Base-by-base conservation (phyloP, 768 basidiomycete species). In the Phylloporus rhodoxanthus region DNA sequence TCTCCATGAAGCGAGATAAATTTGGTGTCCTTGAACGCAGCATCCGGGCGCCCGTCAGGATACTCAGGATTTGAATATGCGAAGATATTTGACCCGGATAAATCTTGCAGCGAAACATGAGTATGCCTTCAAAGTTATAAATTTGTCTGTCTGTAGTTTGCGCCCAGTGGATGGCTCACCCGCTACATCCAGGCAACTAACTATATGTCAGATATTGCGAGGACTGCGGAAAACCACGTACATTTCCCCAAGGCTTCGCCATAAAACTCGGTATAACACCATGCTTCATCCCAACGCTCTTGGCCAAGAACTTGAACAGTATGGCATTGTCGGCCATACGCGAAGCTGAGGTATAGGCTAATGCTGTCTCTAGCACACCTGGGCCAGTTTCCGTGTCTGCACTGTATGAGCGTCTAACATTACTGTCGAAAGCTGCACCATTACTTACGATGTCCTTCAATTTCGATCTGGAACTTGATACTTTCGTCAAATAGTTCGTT, bases 241-340 rank as follows among this genome's bases (percentile, higher is more conserved):
- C 92, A 61, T 91, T 84, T 28, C 84, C 85, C 88, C 91, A 96
- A 21, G 94, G 94, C 60, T 97, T 97, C 0, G 94, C 93, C 95
- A 97, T 98, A 70, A 99, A 99, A 52, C 91, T 95, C 1, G 96
- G 95, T 33, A 91, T 79, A 48, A 99, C 75, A 8, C 87, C 88
- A 55, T 87, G 76, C 64, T 85, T 81, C 78, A 96, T 88, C 0
- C 95, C 95, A 2, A 95, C 70, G 51, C 91, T 91, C 75, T 97
- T 97, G 3, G 91, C 88, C 13, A 89, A 67, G 57, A 85, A 88
- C 66, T 99, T 99, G 80, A 91, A 99, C 41, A 99, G 71, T 45
- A 85, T 78, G 0, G 94, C 93, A 61, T 92, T 93, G 61, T 95
- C 92, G 1, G 89, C 92, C 81, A 94, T 91, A 43, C 84, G 74